Base-by-base conservation (phyloP, 208 protist species). In the Wallacemonas sp. region DNA sequence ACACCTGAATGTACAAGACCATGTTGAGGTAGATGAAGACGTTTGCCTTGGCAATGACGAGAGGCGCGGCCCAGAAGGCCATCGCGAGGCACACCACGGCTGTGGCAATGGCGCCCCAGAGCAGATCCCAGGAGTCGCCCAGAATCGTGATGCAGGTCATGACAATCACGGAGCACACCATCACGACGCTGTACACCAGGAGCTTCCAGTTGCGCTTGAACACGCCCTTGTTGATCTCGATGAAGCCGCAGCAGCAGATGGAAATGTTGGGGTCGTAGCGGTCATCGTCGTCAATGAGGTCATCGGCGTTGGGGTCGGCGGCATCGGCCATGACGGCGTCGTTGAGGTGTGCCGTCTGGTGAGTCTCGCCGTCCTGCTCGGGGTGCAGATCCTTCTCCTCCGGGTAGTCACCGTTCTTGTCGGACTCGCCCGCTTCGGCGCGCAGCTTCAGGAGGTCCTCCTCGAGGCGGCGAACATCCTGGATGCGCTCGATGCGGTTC, bases 401-500 rank as follows among this genome's bases (percentile, higher is more conserved):
- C 2, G 52, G 52, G 23, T 55, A 55, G 48, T 55, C 48, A 7
- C 4, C 44, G 25, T 31, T 55, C 11, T 55, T 48, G 7, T 26
- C 49, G 31, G 33, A 39, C 8, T 5, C 22, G 20, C 20, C 48
- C 2, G 12, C 20, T 2, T 22, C 28, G 4, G 29, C 67, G 23
- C 62, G 66, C 33, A 78, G 61, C 68, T 69, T 61, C 50, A 73
- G 62, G 33, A 74, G 57, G 46, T 76, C 55, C 48, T 69, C 63
- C 31, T 74, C 69, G 16, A 79, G 39, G 23, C 74, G 67, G 55
- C 70, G 59, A 36, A 46, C 59, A 69, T 91, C 84, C 42, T 77
- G 62, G 29, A 69, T 22, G 26, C 77, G 85, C 39, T 91, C 85
- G 45, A 69, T 73, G 4, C 68, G 72, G 67, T 93, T 90, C 44